phyloP scores from a whole-genome alignment of 495 filamentous ascomycete genomes.

The Daldinia caldariorum region DNA sequence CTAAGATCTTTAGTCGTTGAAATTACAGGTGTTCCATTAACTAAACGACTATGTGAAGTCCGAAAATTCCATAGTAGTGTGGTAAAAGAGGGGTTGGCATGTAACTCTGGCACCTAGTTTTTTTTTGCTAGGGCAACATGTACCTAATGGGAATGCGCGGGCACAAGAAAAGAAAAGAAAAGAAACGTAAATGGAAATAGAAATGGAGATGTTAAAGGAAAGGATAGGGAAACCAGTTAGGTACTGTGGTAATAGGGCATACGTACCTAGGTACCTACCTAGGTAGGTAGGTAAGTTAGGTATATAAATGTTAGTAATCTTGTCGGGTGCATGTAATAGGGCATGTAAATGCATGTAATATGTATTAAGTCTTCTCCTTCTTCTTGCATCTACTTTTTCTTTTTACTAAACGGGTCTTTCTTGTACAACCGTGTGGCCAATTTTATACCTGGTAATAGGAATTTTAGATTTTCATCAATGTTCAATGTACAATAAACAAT shows the following conservation, averaged over 20 bases:
- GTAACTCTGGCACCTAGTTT: conserved; percentile 21
- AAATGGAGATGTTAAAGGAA: too few species aligned
- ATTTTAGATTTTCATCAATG: conserved; percentile 17
- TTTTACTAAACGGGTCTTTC: conserved; percentile 27
- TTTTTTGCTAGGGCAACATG: conserved; percentile 14
- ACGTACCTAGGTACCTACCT: too few species aligned
- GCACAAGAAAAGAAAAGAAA: background rate
- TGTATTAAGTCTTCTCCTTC: background rate
- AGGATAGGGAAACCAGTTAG: too few species aligned
- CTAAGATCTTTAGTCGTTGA: too few species aligned
- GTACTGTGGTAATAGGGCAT: too few species aligned
- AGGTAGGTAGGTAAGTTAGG: background rate
- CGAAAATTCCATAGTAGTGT: background rate
- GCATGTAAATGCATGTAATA: too few species aligned
- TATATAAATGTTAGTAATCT: background rate
- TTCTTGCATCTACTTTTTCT: conserved; percentile 7
- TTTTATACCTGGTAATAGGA: conserved; percentile 15
- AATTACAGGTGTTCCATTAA: conserved; percentile 2
- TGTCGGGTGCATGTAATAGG: background rate
- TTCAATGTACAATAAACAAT: conserved; percentile 32
- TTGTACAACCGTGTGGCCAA: conserved; percentile 33
- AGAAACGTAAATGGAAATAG: too few species aligned
- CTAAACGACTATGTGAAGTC: background rate
- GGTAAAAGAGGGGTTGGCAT: conserved; percentile 3
- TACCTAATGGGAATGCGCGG: conserved; percentile 1